Evolutionary conservation across 2,329 filamentous ascomycete species (phyloP).

Genomic region (Fusarium palustre): DNA sequence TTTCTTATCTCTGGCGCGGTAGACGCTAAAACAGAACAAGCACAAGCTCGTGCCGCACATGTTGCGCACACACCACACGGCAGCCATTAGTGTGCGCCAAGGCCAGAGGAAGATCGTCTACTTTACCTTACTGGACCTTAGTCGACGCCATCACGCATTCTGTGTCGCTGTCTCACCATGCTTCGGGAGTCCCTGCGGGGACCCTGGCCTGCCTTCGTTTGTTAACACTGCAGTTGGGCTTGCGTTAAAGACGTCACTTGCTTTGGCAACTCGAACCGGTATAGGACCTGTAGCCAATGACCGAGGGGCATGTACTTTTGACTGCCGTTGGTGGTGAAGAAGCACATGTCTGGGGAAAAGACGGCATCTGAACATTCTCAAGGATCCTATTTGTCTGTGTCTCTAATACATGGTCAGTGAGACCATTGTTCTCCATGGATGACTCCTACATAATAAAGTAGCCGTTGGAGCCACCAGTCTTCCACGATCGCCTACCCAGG

Average conservation of each 20-base stretch:
- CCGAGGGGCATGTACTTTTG: constrained; percentile 9
- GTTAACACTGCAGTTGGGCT: constrained; percentile 28
- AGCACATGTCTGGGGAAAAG: constrained; percentile 19
- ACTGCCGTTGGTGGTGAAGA: constrained; percentile 6
- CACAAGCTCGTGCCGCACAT: constrained; percentile 39
- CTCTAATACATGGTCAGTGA: constrained; percentile 13
- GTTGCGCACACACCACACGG: constrained; percentile 36
- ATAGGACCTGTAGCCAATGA: constrained; percentile 19
- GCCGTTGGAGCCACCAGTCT: neutral
- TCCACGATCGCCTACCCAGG: constrained; percentile 8
- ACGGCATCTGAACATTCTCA: constrained; percentile 22
- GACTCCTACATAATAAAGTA: neutral
- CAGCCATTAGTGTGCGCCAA: constrained; percentile 32
- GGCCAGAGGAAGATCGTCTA: constrained; percentile 38
- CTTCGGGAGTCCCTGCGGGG: constrained; percentile 45
- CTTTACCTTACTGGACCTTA: constrained; percentile 12
- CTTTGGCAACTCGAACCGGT: constrained; percentile 44
- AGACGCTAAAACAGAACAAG: constrained; percentile 45
- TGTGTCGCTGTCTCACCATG: constrained; percentile 41
- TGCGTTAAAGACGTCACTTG: constrained; percentile 46
- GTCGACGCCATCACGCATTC: constrained; percentile 43
- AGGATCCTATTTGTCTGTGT: constrained; percentile 20
- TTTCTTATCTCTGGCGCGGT: constrained; percentile 53
- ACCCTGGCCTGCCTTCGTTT: constrained; percentile 28
- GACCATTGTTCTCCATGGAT: constrained; percentile 31